Base-by-base conservation (phyloP, 257 asterid species). In the Solanum peruvianum region DNA sequence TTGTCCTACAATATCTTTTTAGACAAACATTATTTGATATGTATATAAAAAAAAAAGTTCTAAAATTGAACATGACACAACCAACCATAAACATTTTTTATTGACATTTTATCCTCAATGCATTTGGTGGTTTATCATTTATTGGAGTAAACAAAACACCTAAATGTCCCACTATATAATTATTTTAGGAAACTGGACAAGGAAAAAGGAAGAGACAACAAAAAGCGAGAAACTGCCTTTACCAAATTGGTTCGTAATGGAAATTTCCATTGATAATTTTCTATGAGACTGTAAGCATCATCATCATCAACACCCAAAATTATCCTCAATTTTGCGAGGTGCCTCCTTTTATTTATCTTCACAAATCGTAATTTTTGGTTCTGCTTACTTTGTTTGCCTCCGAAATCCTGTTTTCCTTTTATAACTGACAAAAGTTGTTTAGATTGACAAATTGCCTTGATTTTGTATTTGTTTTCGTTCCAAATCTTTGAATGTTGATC, bases 221-320 rank as follows among this genome's bases (percentile, higher is more conserved):
- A 85, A 56, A 39, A 82, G 75, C 83, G 72, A 71, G 80, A 86
- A 45, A 69, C 82, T 42, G 72, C 84, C 85, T 78, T 85, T 80
- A 83, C 27, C 86, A 44, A 70, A 56, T 73, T 39, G 31, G 31
- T 21, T 73, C 3, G n/a, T 25, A 6, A 83, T 56, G 42, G 31
- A 33, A 25, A 27, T 71, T 78, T 69, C 27, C 52, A 31, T 71
- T 66, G 16, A 29, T 31, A 62, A 56, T 82, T 81, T 41, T 72
- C 45, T 31, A 56, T 31, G 85, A 64, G 87, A 87, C 82, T 85
- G 5, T 89, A 88, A 82, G 87, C 86, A 29, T 29, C 76, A 52
- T 89, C 90, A 49, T 86, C 86, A 25, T 49, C 31, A 18, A 49
- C 29, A 49, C 83, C 9, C 25, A 80, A 47, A 16, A 27, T 9